phyloP scores from a whole-genome alignment of 2,329 filamentous ascomycete genomes.

The Verticillium zaregamsianum region DNA sequence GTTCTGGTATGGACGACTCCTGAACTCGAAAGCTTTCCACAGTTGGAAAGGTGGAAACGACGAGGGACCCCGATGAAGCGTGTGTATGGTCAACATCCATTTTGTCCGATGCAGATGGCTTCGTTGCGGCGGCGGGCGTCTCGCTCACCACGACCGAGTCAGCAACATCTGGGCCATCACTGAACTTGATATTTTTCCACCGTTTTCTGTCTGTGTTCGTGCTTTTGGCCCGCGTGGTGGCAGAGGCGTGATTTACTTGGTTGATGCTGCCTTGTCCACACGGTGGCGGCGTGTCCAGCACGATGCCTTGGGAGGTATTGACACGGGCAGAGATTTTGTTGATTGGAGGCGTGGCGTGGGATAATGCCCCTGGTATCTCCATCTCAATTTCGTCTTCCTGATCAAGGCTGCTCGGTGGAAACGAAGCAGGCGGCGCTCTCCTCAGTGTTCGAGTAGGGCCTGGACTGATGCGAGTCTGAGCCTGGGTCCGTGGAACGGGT shows the following conservation, averaged over 20 bases:
- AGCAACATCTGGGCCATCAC: conserved; percentile 5
- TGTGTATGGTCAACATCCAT: not conserved
- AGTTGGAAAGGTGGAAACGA: not conserved
- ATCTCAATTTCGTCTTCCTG: conserved; percentile 33
- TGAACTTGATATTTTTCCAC: conserved; percentile 20
- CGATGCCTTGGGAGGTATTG: not conserved
- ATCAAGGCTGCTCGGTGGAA: conserved; percentile 13
- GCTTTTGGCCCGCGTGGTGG: not conserved
- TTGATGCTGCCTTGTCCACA: conserved; percentile 17
- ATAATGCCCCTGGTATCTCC: conserved; percentile 24
- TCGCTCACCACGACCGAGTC: not conserved
- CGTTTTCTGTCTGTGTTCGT: not conserved
- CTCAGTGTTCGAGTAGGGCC: not conserved
- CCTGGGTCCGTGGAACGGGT: not conserved
- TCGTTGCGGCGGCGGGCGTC: not conserved
- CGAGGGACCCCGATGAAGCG: not conserved
- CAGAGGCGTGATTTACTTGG: conserved; percentile 10
- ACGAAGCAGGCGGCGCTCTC: not conserved
- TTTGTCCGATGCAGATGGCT: not conserved
- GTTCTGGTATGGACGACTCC: not conserved
- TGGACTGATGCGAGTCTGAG: not conserved
- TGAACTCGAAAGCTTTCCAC: not conserved
- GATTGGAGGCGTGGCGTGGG: conserved; percentile 8
- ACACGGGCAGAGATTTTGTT: conserved; percentile 5
- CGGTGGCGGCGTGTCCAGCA: conserved; percentile 13